Evolutionary conservation across 495 filamentous ascomycete species (phyloP).

Genomic region (Trichoderma orchidacearum): DNA sequence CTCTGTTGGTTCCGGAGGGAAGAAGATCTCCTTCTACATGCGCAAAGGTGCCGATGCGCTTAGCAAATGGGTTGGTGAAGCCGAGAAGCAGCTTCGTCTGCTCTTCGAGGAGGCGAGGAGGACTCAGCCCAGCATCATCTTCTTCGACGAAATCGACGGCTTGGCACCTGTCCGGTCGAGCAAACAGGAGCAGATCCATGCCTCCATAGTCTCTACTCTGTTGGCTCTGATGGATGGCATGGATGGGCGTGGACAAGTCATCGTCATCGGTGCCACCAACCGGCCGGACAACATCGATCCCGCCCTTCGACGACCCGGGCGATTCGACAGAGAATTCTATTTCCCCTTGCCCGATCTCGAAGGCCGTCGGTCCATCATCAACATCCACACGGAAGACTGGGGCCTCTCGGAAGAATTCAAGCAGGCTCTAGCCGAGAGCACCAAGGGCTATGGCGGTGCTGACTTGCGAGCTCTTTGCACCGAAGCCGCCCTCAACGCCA

Average conservation of each 20-base stretch:
- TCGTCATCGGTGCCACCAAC: constrained; percentile 96
- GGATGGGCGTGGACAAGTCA: constrained; percentile 95
- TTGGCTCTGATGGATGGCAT: constrained; percentile 97
- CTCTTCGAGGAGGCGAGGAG: constrained; percentile 92
- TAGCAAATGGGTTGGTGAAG: constrained; percentile 98
- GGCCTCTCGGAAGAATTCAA: constrained; percentile 69
- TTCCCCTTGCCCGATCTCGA: constrained; percentile 78
- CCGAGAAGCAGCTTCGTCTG: constrained; percentile 81
- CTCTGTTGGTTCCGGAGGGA: constrained; percentile 58
- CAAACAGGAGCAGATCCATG: constrained; percentile 97
- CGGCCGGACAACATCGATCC: constrained; percentile 94
- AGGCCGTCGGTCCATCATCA: constrained; percentile 69
- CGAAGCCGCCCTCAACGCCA: constrained; percentile 95
- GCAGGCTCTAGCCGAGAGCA: constrained; percentile 66
- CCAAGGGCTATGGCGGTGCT: constrained; percentile 93
- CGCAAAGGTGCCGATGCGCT: constrained; percentile 92
- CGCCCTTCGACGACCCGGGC: constrained; percentile 81
- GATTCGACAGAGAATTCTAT: constrained; percentile 96
- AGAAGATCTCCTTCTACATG: constrained; percentile 98
- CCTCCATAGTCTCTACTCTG: constrained; percentile 91
- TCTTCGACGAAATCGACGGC: constrained; percentile 98
- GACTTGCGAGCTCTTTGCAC: constrained; percentile 90
- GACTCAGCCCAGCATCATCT: constrained; percentile 96
- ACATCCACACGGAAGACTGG: constrained; percentile 95
- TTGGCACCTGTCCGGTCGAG: constrained; percentile 90